Conservation (phyloP, 768 basidiomycete species). For the Collybia nuda region DNA sequence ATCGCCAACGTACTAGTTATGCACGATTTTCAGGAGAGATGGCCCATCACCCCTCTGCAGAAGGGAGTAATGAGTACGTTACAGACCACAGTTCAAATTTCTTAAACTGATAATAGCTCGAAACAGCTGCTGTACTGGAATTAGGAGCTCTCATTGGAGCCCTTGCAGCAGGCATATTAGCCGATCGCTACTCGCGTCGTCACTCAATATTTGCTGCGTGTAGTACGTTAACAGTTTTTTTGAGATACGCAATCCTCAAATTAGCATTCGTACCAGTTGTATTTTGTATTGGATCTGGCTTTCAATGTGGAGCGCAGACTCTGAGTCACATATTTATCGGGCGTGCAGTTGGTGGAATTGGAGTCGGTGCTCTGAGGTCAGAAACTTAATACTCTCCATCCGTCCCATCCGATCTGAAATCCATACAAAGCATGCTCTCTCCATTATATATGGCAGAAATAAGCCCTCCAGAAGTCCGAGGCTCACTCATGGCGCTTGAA, state of each 20-base stretch:
- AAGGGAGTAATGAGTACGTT: slow-evolving; percentile 75
- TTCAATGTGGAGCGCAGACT: slow-evolving; percentile 63
- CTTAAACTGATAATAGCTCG: no score
- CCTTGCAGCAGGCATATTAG: slow-evolving; percentile 61
- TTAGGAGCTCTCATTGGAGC: slow-evolving; percentile 81
- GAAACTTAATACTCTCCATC: neutral
- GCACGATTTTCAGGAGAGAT: slow-evolving; percentile 67
- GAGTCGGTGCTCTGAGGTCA: slow-evolving; percentile 72
- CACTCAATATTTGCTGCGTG: slow-evolving; percentile 69
- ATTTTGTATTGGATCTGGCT: slow-evolving; percentile 69
- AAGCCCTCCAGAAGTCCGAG: slow-evolving; percentile 75
- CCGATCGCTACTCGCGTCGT: slow-evolving; percentile 67
- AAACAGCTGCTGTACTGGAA: slow-evolving; percentile 71
- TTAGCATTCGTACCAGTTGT: slow-evolving; percentile 39
- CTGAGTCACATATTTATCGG: slow-evolving; percentile 63
- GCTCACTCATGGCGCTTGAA: slow-evolving; percentile 77
- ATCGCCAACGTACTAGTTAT: slow-evolving; percentile 87
- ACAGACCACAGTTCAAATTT: no score
- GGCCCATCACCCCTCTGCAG: slow-evolving; percentile 72
- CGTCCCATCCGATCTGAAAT: slow-evolving; percentile 9
- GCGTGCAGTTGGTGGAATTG: slow-evolving; percentile 74
- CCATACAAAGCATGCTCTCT: slow-evolving; percentile 60
- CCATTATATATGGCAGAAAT: slow-evolving; percentile 87
- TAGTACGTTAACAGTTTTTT: slow-evolving; percentile 38
- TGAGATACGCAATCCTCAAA: neutral